Evolutionary conservation across 2,329 filamentous ascomycete genomes (phyloP).

Genomic region (Colletotrichum ledebouriae): DNA sequence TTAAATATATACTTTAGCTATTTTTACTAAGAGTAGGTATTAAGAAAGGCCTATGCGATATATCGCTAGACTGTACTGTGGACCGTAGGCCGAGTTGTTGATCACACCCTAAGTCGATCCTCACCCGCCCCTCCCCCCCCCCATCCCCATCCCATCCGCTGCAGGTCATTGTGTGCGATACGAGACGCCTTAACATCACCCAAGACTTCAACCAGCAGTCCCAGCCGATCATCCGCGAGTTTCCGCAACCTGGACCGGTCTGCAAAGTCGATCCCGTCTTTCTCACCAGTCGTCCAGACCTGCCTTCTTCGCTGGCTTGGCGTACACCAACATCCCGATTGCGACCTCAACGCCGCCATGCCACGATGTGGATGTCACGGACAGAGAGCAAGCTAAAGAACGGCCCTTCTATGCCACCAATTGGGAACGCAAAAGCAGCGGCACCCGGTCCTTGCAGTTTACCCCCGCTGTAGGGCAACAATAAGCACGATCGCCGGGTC

Average conservation of each 20-base stretch:
- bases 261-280: background rate
- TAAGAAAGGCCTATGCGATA: too few species aligned
- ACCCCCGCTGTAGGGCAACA: constrained; percentile 30
- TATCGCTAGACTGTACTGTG: too few species aligned
- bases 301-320: background rate
- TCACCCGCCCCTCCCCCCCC: too few species aligned
- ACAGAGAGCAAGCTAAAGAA: background rate
- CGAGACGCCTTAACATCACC: constrained; percentile 23
- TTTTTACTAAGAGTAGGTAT: too few species aligned
- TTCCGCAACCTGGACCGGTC: constrained; percentile 23
- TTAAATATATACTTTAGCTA: too few species aligned
- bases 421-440: constrained; percentile 5
- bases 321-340: constrained; percentile 17
- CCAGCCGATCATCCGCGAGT: constrained; percentile 1
- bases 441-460: constrained; percentile 11
- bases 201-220: constrained; percentile 21
- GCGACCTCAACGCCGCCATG: constrained; percentile 19
- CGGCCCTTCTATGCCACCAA: constrained; percentile 4
- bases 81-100: too few species aligned
- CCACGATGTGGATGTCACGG: background rate
- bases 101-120: too few species aligned
- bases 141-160: too few species aligned
- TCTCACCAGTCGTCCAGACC: constrained; percentile 4
- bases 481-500: constrained; percentile 39
- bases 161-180: background rate